Conservation (phyloP, 208 protist genomes). For the Willaertia magna region DNA sequence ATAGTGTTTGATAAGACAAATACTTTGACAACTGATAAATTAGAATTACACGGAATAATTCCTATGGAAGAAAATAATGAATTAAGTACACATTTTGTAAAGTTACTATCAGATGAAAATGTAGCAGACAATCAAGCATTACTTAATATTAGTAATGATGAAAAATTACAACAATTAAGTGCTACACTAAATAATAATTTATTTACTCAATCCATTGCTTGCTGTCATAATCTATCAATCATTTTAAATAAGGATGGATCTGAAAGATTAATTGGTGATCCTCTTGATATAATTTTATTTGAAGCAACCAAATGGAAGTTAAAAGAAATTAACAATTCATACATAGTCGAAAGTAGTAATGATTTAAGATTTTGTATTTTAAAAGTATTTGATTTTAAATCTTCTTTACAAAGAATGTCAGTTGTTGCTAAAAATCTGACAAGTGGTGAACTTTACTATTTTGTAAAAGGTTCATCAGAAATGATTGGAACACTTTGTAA, state of each 20-base stretch:
- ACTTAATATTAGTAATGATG: too few relatives aligned
- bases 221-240: too few relatives aligned
- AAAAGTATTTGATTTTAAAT: constrained; percentile 1
- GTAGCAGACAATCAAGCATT: constrained; percentile 51
- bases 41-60: constrained; percentile 73
- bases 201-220: too few relatives aligned
- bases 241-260: too few relatives aligned
- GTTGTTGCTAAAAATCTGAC: background rate
- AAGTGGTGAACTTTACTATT: background rate
- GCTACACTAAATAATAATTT: too few relatives aligned
- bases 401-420: constrained; percentile 4
- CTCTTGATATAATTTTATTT: constrained; percentile 24
- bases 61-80: constrained; percentile 35
- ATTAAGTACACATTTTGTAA: background rate
- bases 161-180: too few relatives aligned
- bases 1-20: constrained; percentile 99
- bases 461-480: constrained; percentile 20
- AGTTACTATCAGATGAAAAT: constrained; percentile 39
- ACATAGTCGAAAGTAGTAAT: background rate
- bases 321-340: background rate
- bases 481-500: background rate
- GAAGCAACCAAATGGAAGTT: constrained; percentile 17
- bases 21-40: constrained; percentile 86
- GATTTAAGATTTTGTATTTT: background rate
- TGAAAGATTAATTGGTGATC: constrained; percentile 21